Conservation (phyloP, 768 basidiomycete species). For the Suillus subluteus region DNA sequence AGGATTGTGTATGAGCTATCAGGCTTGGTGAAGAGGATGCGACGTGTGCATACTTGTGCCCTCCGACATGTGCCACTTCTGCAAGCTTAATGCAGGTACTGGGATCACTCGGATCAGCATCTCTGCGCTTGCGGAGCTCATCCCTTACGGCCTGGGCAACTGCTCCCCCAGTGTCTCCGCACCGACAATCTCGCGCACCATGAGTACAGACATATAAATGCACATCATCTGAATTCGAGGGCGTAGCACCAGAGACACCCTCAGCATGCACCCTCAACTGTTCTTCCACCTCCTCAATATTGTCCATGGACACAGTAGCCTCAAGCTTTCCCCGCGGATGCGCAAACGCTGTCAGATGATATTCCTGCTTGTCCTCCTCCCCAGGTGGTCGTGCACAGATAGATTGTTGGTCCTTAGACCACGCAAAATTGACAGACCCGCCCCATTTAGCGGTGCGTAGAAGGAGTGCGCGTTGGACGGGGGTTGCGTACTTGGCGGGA, state of each 20-base stretch:
- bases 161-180: slow-evolving; percentile 64
- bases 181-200: slow-evolving; percentile 77
- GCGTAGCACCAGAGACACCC: slow-evolving; percentile 13
- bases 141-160: slow-evolving; percentile 56
- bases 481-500: slow-evolving; percentile 49
- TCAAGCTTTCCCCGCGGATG: slow-evolving; percentile 47
- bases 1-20: slow-evolving; percentile 12
- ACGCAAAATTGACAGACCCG: slow-evolving; percentile 64
- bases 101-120: slow-evolving; percentile 28
- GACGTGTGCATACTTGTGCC: slow-evolving; percentile 66
- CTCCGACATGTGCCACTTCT: slow-evolving; percentile 80
- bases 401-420: slow-evolving; percentile 40
- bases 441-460: slow-evolving; percentile 49
- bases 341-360: slow-evolving; percentile 58
- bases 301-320: slow-evolving; percentile 49
- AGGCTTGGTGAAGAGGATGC: not conserved
- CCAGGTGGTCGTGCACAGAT: slow-evolving; percentile 19
- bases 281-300: slow-evolving; percentile 51
- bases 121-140: slow-evolving; percentile 49
- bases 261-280: slow-evolving; percentile 36
- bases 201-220: slow-evolving; percentile 80
- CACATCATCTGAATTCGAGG: slow-evolving; percentile 28
- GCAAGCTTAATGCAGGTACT: slow-evolving; percentile 50
- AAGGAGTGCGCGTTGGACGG: slow-evolving; percentile 54
- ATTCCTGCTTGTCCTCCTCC: slow-evolving; percentile 24